These are phyloP conservation scores for Pseudogymnoascus sp. DNA, from an alignment of 2,329 filamentous ascomycete species.

Conservation along the genomic window DNA sequence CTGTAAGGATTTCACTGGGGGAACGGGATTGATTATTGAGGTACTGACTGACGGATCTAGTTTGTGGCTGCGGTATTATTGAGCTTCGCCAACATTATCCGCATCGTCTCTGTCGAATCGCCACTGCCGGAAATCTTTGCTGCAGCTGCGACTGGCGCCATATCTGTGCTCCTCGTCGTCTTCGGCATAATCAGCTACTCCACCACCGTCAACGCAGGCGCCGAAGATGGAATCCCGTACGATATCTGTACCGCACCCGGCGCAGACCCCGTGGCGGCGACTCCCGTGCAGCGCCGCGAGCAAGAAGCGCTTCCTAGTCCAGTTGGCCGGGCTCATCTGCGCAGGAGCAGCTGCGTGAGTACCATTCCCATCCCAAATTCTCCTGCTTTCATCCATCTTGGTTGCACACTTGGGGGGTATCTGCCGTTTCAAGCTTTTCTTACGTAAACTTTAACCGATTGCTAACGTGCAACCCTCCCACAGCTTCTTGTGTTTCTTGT, in stretches of 20 bases:
- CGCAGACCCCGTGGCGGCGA: not conserved
- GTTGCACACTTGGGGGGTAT: not conserved
- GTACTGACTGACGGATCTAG: not conserved
- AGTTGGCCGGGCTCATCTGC: not conserved
- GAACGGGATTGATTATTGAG: not conserved
- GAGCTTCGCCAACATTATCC: not conserved
- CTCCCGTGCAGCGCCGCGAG: not conserved
- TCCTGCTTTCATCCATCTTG: not conserved
- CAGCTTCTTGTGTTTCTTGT: slow-evolving; percentile 2
- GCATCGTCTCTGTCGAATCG: not conserved
- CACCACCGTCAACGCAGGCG: not conserved
- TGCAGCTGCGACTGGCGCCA: not conserved
- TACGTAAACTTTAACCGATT: not conserved
- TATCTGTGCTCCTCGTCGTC: not conserved
- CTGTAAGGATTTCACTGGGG: not conserved
- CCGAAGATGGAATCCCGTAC: not conserved
- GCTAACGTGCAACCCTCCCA: not conserved
- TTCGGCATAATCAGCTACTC: not conserved
- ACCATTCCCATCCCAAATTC: not conserved
- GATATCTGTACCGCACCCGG: not conserved
- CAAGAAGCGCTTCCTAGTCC: not conserved
- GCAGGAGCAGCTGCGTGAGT: not conserved
- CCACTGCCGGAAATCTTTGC: not conserved
- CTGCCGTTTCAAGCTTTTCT: not conserved
- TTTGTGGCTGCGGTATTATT: not conserved